Base-by-base conservation (phyloP, 2,329 filamentous ascomycete genomes). In the Colletotrichum sp. region DNA sequence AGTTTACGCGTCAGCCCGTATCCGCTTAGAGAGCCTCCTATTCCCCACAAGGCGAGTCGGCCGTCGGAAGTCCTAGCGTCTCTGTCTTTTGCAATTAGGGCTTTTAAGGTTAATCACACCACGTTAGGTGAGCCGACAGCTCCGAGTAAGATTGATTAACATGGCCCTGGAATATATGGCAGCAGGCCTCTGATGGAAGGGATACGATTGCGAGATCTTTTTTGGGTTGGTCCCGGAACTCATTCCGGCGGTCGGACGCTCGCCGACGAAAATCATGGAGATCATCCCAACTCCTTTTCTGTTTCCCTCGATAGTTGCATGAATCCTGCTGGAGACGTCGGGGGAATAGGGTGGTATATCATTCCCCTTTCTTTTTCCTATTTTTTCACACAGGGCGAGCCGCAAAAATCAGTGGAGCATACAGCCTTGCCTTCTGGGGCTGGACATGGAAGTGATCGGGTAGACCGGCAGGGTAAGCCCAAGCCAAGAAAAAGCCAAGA, bases 401-500 rank as follows among this genome's bases (percentile, higher is more conserved):
- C 70, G 32, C 57, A 59, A 30, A 27, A 52, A 48, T 11, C 48
- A 39, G 68, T 68, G 69, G 71, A 57, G 68, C 57, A 65, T 13
- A 8, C 15, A 61, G 15, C 60, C 16, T 48, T 52, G n/a, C 27
- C 36, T 63, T 11, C 30, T 72, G 71, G 66, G 34, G 30, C 71
- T 11, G n/a, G 22, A 64, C 19, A 63, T 13, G 39, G 34, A 64
- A 34, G 44, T 68, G 73, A 75, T 75, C 73, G 73, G 73, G 64
- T 75, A 55, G 70, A 72, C 52, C 73, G 73, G 73, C 70, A 73
- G 68, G 25, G 34, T 52, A 75, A 73, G 70, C 65, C 70, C 64
- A n/a, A 16, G 73, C 73, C 73, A 73, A 75, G 73, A 72, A 13
- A 59, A 48, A 72, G 73, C 73, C 73, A 75, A 75, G 73, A 68